Percentiles rank a stretch among this genome's conserved stretches.
Evolutionary conservation across 2,329 filamentous ascomycete genomes (phyloP).

Genomic region (Fusarium papillatum): DNA sequence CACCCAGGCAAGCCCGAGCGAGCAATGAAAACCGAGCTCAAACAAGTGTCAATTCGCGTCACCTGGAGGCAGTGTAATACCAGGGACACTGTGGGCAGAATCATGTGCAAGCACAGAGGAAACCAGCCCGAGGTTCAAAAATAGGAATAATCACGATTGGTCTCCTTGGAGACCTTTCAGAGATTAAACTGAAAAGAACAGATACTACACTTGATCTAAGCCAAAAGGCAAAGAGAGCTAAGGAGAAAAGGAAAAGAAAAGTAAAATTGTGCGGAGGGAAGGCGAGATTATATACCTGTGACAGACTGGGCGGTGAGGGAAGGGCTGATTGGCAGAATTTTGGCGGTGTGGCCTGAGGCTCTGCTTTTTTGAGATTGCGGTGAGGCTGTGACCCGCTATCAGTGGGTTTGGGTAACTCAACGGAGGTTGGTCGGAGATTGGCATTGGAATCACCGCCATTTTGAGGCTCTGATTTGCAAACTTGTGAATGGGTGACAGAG

Average conservation of each 20-base stretch:
- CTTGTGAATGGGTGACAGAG: neutral
- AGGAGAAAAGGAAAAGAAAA: slow-evolving; percentile 49
- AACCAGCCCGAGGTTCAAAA: slow-evolving; percentile 48
- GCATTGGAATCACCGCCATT: neutral
- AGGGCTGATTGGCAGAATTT: slow-evolving; percentile 43
- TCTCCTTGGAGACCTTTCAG: slow-evolving; percentile 84
- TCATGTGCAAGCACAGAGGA: slow-evolving; percentile 55
- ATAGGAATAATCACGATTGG: slow-evolving; percentile 87
- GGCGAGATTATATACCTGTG: slow-evolving; percentile 37
- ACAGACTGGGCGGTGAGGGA: slow-evolving; percentile 42
- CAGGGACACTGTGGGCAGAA: slow-evolving; percentile 53
- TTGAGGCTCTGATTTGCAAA: neutral
- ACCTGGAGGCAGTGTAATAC: slow-evolving; percentile 58
- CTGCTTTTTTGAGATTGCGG: neutral
- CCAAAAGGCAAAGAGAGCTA: slow-evolving; percentile 68
- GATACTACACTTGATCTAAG: slow-evolving; percentile 97
- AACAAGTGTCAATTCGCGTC: slow-evolving; percentile 48
- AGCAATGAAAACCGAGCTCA: slow-evolving; percentile 51
- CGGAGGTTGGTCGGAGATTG: neutral
- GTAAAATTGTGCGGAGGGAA: slow-evolving; percentile 20
- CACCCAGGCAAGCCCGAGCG: slow-evolving; percentile 46
- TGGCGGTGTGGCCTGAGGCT: neutral
- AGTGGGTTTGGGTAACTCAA: neutral
- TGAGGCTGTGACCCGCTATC: neutral
- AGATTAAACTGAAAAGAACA: slow-evolving; percentile 99